Evolutionary conservation across 331 rosid genomes (phyloP), one percentile per base, ranked within the genome.

Genomic region (Rhamnella rubrinervis): DNA sequence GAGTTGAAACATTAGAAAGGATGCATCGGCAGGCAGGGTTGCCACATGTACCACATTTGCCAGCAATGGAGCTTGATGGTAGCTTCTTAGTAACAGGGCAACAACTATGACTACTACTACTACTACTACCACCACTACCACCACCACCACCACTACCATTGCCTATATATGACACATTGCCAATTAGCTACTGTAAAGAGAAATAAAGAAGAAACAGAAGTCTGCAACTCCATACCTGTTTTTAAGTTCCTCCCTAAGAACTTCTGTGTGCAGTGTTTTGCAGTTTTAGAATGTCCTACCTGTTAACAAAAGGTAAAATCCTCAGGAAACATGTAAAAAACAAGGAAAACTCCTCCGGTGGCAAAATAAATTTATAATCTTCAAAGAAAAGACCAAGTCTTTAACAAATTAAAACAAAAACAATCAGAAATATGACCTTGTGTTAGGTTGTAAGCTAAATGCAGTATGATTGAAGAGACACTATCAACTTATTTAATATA

Each of bases 171-270:
- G 83, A 81, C 57, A 77, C 65, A 82, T 17, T 77, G 55, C 53
- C 67, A 65, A 81, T 87, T 65, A 89, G 86, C 78, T 80, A 83
- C 64, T 72, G 51, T 59, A 59, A 63, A 84, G 72, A 82, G 81
- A 76, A 83, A 78, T 23, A 84, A 65, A 71, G 68, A 62, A 78
- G 47, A 68, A 72, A 70, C 53, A 50, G 17, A 46, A 77, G n/a
- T 68, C 73, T 71, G 31, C 61, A 65, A 63, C 71, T 68, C 57
- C 81, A 66, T 83, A 88, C 98, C 96, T 88, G 75, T 80, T 65
- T 35, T 55, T 4, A 55, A 63, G 76, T 77, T 80, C 77, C 75
- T 83, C 75, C 68, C 74, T 37, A 69, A 46, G 17, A 67, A 66
- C 78, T 86, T 90, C 71, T 66, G 74, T 17, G 73, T 46, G 53